These are phyloP conservation scores for Piper betle DNA, from an alignment of 164 flowering plant species.

Conservation along the genomic window DNA sequence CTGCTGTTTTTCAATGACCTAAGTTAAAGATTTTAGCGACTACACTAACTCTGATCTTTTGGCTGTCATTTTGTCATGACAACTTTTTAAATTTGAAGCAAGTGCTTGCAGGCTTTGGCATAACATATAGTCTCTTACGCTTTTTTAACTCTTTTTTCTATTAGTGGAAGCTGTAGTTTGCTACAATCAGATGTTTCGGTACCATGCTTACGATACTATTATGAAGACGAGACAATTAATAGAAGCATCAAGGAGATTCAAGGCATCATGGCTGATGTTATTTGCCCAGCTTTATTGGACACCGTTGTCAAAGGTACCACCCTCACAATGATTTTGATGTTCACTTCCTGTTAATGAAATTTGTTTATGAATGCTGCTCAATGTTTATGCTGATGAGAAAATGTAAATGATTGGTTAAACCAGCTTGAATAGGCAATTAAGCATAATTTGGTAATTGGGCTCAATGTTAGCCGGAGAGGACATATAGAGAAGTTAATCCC, in stretches of 20 bases:
- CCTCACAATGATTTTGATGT: neutral
- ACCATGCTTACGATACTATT: conserved; percentile 68
- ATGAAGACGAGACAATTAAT: conserved; percentile 19
- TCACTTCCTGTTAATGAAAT: neutral
- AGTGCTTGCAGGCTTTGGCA: neutral
- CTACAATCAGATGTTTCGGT: conserved; percentile 20
- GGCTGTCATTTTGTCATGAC: no score
- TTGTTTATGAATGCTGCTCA: neutral
- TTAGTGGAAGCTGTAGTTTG: conserved; percentile 58
- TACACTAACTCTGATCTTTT: no score
- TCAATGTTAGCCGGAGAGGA: no score
- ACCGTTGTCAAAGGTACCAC: conserved; percentile 64
- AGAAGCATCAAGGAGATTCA: conserved; percentile 30
- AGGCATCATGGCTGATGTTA: conserved; percentile 37
- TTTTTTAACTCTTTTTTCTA: conserved; percentile 1
- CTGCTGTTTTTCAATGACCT: no score
- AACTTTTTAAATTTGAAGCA: neutral
- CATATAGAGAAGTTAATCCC: no score
- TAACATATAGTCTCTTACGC: neutral
- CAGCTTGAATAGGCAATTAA: no score
- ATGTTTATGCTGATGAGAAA: no score
- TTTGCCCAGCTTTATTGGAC: conserved; percentile 55
- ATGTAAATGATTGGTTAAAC: no score
- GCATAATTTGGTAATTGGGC: no score
- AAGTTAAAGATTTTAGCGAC: no score